phyloP scores from a whole-genome alignment of 116 monocot genomes.

The Zostera marina region DNA sequence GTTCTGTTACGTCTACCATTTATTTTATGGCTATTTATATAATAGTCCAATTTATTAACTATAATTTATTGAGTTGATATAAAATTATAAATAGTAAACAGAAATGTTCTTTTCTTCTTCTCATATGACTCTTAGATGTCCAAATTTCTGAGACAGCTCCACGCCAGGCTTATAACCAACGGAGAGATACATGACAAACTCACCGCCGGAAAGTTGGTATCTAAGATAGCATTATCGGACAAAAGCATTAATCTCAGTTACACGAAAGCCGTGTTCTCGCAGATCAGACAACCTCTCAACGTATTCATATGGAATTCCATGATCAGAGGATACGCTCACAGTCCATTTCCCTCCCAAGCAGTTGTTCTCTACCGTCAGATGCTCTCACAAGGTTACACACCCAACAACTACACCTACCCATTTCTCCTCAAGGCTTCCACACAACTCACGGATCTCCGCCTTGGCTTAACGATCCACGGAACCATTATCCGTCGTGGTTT shows the following conservation, averaged over 20 bases:
- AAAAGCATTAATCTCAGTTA: no score
- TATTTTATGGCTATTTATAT: no score
- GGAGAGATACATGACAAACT: conserved; percentile 24
- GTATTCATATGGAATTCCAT: conserved; percentile 50
- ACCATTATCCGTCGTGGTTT: conserved; percentile 29
- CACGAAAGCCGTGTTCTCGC: conserved; percentile 26
- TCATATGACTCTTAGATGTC: no score
- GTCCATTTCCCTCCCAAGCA: conserved; percentile 15
- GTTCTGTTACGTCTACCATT: no score
- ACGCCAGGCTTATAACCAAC: conserved; percentile 27
- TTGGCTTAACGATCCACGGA: conserved; percentile 30
- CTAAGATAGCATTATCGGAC: conserved; percentile 20
- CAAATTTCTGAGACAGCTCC: conserved; percentile 30
- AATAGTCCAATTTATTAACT: no score
- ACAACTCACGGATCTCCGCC: conserved; percentile 6
- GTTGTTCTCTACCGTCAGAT: conserved; percentile 22
- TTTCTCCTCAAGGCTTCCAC: conserved; percentile 41
- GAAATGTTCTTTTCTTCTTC: no score
- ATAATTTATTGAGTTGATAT: no score
- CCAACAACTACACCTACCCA: conserved; percentile 56
- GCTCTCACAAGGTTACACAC: conserved; percentile 15
- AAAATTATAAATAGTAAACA: no score
- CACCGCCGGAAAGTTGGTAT: conserved; percentile 36
- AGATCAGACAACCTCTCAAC: conserved; percentile 14
- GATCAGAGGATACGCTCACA: conserved; percentile 37